These are phyloP conservation scores for Malbranchea zuffiana DNA, from an alignment of 2,329 filamentous ascomycete genomes.

Conservation along the genomic window DNA sequence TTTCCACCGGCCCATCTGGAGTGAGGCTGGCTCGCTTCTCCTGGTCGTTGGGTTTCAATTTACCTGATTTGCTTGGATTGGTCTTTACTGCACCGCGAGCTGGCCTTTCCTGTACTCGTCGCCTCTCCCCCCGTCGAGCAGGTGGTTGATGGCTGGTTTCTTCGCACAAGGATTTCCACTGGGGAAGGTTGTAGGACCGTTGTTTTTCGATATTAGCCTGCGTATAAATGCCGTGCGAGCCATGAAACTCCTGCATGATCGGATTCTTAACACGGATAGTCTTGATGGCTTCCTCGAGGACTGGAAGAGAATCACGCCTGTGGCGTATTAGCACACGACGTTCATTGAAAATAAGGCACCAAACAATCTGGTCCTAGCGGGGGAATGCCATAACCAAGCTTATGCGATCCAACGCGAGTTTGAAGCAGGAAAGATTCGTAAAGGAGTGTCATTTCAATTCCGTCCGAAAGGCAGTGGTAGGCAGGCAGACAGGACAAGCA, in stretches of 20 bases:
- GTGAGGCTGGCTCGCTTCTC: slow-evolving; percentile 30
- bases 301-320: slow-evolving; percentile 59
- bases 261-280: slow-evolving; percentile 89
- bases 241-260: slow-evolving; percentile 97
- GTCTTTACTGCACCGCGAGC: slow-evolving; percentile 29
- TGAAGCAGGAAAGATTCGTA: too few relatives aligned
- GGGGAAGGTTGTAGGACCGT: slow-evolving; percentile 87
- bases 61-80: slow-evolving; percentile 31
- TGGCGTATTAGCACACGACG: slow-evolving; percentile 10
- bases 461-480: too few relatives aligned
- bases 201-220: slow-evolving; percentile 96
- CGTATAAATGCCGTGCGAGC: slow-evolving; percentile 86
- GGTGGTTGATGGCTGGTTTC: slow-evolving; percentile 94
- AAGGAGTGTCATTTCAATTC: too few relatives aligned
- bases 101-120: slow-evolving; percentile 40
- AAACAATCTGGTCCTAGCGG: too few relatives aligned
- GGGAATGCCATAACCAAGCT: too few relatives aligned
- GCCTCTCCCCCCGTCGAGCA: slow-evolving; percentile 61
- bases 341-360: too few relatives aligned
- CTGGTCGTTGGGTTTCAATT: slow-evolving; percentile 35
- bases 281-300: slow-evolving; percentile 76
- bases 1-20: slow-evolving; percentile 28
- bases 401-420: too few relatives aligned
- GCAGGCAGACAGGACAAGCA: too few relatives aligned
- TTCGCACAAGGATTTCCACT: slow-evolving; percentile 89